Percentiles rank a stretch among this genome's conserved stretches.
Conservation (phyloP, 1,284 basidiomycete genomes). For the Marasmius tenuissimus region DNA sequence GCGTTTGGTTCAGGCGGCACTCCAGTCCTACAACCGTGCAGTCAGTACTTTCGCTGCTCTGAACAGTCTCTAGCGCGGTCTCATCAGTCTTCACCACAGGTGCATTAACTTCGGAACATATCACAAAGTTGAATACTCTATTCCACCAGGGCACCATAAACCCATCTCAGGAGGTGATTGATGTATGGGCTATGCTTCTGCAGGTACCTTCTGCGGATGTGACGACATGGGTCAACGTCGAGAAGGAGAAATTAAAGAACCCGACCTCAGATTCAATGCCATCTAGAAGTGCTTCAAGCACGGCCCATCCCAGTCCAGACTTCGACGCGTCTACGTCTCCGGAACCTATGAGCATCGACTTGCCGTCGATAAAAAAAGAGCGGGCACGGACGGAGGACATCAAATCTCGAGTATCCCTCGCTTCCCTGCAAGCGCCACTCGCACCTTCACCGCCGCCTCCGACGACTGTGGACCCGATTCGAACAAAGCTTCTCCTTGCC, state of each 20-base stretch:
- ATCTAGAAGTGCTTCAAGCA: too few species aligned
- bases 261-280: too few species aligned
- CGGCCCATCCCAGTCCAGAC: too few species aligned
- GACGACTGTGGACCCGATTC: not conserved
- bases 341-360: too few species aligned
- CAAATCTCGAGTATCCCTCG: not conserved
- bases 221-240: not conserved
- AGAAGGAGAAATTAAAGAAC: not conserved
- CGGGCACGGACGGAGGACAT: not conserved
- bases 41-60: not conserved
- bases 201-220: not conserved
- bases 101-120: not conserved
- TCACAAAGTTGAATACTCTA: not conserved
- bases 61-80: not conserved
- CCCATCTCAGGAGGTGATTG: not conserved
- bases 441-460: not conserved
- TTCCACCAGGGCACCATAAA: not conserved
- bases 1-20: not conserved
- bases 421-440: not conserved
- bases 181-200: not conserved
- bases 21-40: not conserved
- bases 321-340: too few species aligned
- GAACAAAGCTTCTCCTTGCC: not conserved
- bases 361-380: too few species aligned
- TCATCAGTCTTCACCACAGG: not conserved